Conservation (phyloP, 2,329 filamentous ascomycete genomes). For the Sclerotinia sclerotiorum region DNA sequence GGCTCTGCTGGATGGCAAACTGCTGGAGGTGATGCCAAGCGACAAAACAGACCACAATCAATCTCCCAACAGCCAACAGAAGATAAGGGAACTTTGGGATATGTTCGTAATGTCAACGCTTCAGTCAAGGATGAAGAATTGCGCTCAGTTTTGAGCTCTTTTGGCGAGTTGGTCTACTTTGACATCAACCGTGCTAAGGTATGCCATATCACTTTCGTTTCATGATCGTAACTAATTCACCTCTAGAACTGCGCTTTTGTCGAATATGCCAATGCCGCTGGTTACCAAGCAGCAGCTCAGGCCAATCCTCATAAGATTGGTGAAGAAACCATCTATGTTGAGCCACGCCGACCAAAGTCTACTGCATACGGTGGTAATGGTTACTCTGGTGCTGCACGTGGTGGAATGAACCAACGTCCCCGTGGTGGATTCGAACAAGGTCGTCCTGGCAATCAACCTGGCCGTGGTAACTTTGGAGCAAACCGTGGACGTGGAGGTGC, state of each 20-base stretch:
- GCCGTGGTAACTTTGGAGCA: slow-evolving; percentile 44
- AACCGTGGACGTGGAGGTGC: slow-evolving; percentile 63
- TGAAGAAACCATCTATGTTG: slow-evolving; percentile 79
- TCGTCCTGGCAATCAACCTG: slow-evolving; percentile 44
- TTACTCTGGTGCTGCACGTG: slow-evolving; percentile 60
- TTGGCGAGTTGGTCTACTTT: slow-evolving; percentile 70
- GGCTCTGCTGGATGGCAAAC: slow-evolving; percentile 76
- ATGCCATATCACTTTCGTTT: slow-evolving; percentile 36
- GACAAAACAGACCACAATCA: slow-evolving; percentile 73
- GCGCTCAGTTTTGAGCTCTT: slow-evolving; percentile 67
- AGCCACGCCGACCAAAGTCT: slow-evolving; percentile 80
- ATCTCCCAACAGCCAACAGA: slow-evolving; percentile 58
- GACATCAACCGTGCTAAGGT: slow-evolving; percentile 85
- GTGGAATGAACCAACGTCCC: slow-evolving; percentile 60
- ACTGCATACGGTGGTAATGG: slow-evolving; percentile 69
- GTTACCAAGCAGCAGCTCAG: slow-evolving; percentile 77
- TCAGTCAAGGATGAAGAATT: slow-evolving; percentile 77
- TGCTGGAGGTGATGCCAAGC: slow-evolving; percentile 73
- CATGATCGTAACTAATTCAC: slow-evolving; percentile 26
- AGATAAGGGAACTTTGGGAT: slow-evolving; percentile 77
- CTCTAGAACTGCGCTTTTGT: slow-evolving; percentile 91
- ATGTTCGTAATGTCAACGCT: slow-evolving; percentile 94
- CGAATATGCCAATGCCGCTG: slow-evolving; percentile 79
- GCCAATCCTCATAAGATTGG: slow-evolving; percentile 86
- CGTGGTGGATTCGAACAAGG: slow-evolving; percentile 65